phyloP scores from a whole-genome alignment of 2,329 filamentous ascomycete genomes.

The Blastomyces silverae region DNA sequence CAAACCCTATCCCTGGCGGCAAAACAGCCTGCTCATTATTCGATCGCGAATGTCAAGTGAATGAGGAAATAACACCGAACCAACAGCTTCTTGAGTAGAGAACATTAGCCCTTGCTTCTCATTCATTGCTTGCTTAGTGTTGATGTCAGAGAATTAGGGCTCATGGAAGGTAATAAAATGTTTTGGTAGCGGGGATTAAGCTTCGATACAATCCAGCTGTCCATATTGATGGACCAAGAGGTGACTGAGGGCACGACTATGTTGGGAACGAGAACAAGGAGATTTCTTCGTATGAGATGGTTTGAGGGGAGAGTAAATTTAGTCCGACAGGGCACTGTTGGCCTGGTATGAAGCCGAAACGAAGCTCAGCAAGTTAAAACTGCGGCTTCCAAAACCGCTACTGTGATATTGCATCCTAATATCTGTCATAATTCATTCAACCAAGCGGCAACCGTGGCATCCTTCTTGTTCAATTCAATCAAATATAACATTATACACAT shows the following conservation, averaged over 20 bases:
- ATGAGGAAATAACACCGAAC: too few relatives aligned
- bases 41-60: too few relatives aligned
- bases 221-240: background rate
- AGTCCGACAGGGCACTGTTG: background rate
- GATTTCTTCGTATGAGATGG: background rate
- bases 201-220: background rate
- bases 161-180: background rate
- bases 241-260: background rate
- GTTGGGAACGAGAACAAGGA: background rate
- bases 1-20: too few relatives aligned
- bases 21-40: too few relatives aligned
- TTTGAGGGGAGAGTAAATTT: background rate
- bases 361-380: background rate
- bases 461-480: background rate
- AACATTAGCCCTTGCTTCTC: background rate
- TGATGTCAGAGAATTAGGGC: background rate
- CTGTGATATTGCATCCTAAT: background rate
- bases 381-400: too few relatives aligned
- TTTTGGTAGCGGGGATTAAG: background rate
- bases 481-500: background rate
- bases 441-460: background rate
- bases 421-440: background rate
- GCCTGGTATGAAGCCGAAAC: background rate
- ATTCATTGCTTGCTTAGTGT: background rate
- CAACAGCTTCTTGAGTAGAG: too few relatives aligned